These are phyloP conservation scores for Oryza rufipogon DNA, from an alignment of 176 grass and related monocot genomes.

Conservation along the genomic window DNA sequence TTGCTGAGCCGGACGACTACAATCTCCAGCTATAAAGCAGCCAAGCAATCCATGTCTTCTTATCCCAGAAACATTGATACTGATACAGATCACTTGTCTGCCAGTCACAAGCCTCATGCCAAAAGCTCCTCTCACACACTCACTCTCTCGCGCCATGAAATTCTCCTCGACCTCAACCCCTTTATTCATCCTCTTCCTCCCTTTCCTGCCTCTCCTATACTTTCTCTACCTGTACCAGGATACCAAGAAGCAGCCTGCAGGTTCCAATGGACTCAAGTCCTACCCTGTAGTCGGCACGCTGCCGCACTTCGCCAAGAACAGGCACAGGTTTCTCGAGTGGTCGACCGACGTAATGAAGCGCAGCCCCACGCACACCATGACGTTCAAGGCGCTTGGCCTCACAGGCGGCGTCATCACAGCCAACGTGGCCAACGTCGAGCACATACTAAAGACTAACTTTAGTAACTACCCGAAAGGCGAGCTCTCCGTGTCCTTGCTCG, in stretches of 20 bases:
- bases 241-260: conserved; percentile 26
- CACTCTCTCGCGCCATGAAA: conserved; percentile 38
- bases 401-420: conserved; percentile 51
- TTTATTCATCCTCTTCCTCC: conserved; percentile 20
- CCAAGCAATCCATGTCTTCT: background rate
- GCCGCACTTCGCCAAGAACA: conserved; percentile 59
- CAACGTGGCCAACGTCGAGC: conserved; percentile 60
- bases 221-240: conserved; percentile 33
- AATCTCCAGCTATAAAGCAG: background rate
- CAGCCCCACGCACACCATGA: conserved; percentile 65
- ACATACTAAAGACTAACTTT: conserved; percentile 58
- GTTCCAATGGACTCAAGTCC: conserved; percentile 26
- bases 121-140: background rate
- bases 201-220: conserved; percentile 24
- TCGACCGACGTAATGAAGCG: conserved; percentile 41
- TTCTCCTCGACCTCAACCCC: conserved; percentile 20
- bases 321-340: conserved; percentile 61
- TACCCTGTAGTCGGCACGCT: conserved; percentile 60
- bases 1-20: background rate
- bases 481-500: conserved; percentile 35
- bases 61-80: background rate
- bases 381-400: conserved; percentile 45
- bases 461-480: conserved; percentile 66
- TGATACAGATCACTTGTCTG: background rate
- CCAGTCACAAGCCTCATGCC: no score